These are phyloP conservation scores for Graphilbum ipis-grandicollis DNA, from an alignment of 2,329 filamentous ascomycete species.

Conservation along the genomic window DNA sequence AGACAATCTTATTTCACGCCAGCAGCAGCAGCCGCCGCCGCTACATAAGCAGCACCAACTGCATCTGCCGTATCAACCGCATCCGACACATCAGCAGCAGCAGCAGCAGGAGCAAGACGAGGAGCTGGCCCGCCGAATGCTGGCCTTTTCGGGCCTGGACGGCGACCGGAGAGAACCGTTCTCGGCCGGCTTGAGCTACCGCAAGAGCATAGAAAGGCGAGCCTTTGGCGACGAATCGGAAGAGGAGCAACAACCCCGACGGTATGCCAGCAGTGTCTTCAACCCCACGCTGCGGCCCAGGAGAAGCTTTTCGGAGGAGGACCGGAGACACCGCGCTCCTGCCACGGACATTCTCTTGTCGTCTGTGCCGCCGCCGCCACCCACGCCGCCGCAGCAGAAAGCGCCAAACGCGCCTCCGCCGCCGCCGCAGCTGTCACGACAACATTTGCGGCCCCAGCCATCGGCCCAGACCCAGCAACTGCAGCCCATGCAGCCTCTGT, in stretches of 20 bases:
- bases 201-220: conserved; percentile 11
- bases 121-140: conserved; percentile 19
- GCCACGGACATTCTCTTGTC: conserved; percentile 17
- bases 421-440: neutral
- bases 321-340: conserved; percentile 27
- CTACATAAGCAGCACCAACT: neutral
- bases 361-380: conserved; percentile 12
- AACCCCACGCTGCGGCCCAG: conserved; percentile 7
- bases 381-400: conserved; percentile 9
- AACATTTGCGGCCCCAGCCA: neutral
- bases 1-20: conserved; percentile 27
- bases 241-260: conserved; percentile 11
- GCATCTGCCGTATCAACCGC: neutral
- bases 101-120: conserved; percentile 28
- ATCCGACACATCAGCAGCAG: neutral
- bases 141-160: conserved; percentile 18
- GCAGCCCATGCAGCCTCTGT: no score
- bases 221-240: conserved; percentile 17
- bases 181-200: neutral
- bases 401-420: neutral
- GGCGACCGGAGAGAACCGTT: conserved; percentile 15
- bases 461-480: neutral
- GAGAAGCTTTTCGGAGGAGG: conserved; percentile 42
- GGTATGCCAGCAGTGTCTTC: neutral
- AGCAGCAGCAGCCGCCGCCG: conserved; percentile 11